Evolutionary conservation across 1,139 yeast species (phyloP), one percentile per base, ranked within the genome.

Genomic region (Yamadazyma conglobata): DNA sequence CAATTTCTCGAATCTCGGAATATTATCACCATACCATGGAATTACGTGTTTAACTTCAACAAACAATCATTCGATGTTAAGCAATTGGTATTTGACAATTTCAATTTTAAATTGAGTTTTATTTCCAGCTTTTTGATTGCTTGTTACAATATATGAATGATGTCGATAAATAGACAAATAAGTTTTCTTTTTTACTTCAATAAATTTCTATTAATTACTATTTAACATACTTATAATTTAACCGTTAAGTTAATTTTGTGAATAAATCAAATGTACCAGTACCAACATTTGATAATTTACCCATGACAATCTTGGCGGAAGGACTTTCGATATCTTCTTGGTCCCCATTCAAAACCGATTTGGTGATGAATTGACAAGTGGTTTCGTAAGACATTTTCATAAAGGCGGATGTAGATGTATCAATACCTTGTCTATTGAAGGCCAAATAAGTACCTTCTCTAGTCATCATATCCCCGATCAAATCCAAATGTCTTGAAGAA

Each of bases 321-420:
- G 99, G 99, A 39, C 88, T 79, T 47, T 87, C 89, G 52, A 93
- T 68, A 42, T 79, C 79, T 62, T 93, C 99, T 48, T 81, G 70
- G 42, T 86, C 96, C 40, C 93, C 88, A 47, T 91, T 93, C 55
- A 93, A 70, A 26, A 93, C 97, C 9, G 98, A 95, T 68, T 87
- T 87, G 33, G 96, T 91, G 59, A 93, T 74, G 73, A 93, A 93
- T 60, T 86, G 95, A 68, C 96, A 88, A 3, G 99, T 93, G 28
- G 98, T 91, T 65, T 93, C 99, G 60, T 88, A 93, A 37, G 96
- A 87, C 99, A 93, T 93, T 72, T 93, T 93, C 91, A 88, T 82
- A 68, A 93, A 86, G 19, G 97, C 85, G 8, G 97, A 89, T 2
- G 97, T 88, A 14, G 93, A 79, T 2, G 95, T 75, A 56, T 91